A percentile compares a stretch with the other conserved stretches of the same genome.
Evolutionary conservation across 2,329 filamentous ascomycete species (phyloP).

Genomic region (Trichoderma cornu-damae): DNA sequence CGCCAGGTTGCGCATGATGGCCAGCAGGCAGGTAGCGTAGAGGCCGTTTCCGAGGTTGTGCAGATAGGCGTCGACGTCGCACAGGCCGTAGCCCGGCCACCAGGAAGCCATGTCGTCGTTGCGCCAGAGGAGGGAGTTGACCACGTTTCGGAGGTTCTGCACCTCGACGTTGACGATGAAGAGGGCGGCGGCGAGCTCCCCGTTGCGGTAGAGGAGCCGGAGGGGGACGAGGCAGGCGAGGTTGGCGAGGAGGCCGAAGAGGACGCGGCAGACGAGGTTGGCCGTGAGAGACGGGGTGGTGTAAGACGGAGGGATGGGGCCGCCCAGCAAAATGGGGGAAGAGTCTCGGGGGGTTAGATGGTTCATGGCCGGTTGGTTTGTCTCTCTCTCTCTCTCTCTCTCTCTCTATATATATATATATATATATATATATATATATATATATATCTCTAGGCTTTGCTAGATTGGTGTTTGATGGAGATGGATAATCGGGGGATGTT

Average conservation of each 20-base stretch:
- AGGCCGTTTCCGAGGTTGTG: constrained; percentile 43
- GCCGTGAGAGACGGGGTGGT: constrained; percentile 32
- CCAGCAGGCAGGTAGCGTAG: constrained; percentile 48
- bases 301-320: constrained; percentile 19
- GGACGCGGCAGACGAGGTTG: constrained; percentile 47
- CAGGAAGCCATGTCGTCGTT: constrained; percentile 46
- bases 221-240: constrained; percentile 48
- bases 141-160: constrained; percentile 44
- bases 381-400: too few relatives aligned
- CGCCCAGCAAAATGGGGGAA: constrained; percentile 18
- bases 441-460: too few relatives aligned
- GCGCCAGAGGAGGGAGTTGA: constrained; percentile 51
- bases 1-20: constrained; percentile 51
- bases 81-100: constrained; percentile 50
- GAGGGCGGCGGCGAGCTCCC: constrained; percentile 50
- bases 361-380: constrained; percentile 1
- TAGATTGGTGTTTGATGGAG: too few relatives aligned
- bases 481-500: too few relatives aligned
- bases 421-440: too few relatives aligned
- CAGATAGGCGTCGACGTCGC: constrained; percentile 47
- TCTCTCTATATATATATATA: too few relatives aligned
- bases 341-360: constrained; percentile 10
- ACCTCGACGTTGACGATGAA: constrained; percentile 44
- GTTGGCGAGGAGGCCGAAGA: constrained; percentile 43
- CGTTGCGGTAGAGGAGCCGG: constrained; percentile 45